phyloP scores from a whole-genome alignment of 441 rosid genomes.

The Macaranga tanarius region DNA sequence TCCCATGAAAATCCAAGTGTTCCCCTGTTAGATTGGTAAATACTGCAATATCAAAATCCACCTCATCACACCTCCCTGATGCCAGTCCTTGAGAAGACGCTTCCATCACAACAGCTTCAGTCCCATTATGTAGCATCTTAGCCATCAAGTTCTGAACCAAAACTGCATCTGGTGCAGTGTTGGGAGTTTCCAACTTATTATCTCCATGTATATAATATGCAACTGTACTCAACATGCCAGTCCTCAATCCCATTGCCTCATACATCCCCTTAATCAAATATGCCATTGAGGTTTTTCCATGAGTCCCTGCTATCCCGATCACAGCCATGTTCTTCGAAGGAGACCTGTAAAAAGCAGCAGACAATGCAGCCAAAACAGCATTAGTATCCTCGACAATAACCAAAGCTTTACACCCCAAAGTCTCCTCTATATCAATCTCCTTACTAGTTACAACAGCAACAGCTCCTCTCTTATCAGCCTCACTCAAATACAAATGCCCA shows the following conservation, averaged over 20 bases:
- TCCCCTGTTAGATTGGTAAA: slow-evolving; percentile 72
- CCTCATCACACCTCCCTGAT: slow-evolving; percentile 64
- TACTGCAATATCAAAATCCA: slow-evolving; percentile 87
- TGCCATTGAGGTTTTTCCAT: slow-evolving; percentile 75
- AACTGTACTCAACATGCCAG: slow-evolving; percentile 78
- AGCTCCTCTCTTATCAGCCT: slow-evolving; percentile 96
- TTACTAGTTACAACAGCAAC: slow-evolving; percentile 93
- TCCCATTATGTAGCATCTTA: slow-evolving; percentile 86
- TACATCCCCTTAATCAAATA: slow-evolving; percentile 78
- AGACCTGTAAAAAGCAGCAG: slow-evolving; percentile 69
- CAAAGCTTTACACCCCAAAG: slow-evolving; percentile 81
- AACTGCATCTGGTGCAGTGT: slow-evolving; percentile 66
- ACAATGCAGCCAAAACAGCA: slow-evolving; percentile 71
- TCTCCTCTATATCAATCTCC: slow-evolving; percentile 84
- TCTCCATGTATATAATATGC: slow-evolving; percentile 72
- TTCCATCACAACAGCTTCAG: slow-evolving; percentile 89
- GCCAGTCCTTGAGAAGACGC: slow-evolving; percentile 72
- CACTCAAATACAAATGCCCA: slow-evolving; percentile 70
- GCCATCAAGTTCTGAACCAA: slow-evolving; percentile 93
- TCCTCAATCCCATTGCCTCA: slow-evolving; percentile 86
- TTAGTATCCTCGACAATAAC: slow-evolving; percentile 88
- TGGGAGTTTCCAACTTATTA: slow-evolving; percentile 57
- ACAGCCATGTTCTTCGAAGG: slow-evolving; percentile 82
- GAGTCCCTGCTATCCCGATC: slow-evolving; percentile 75
- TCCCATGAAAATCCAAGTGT: slow-evolving; percentile 55